These are phyloP conservation scores for Reutealis trisperma DNA, from an alignment of 345 rosid species.

Conservation along the genomic window DNA sequence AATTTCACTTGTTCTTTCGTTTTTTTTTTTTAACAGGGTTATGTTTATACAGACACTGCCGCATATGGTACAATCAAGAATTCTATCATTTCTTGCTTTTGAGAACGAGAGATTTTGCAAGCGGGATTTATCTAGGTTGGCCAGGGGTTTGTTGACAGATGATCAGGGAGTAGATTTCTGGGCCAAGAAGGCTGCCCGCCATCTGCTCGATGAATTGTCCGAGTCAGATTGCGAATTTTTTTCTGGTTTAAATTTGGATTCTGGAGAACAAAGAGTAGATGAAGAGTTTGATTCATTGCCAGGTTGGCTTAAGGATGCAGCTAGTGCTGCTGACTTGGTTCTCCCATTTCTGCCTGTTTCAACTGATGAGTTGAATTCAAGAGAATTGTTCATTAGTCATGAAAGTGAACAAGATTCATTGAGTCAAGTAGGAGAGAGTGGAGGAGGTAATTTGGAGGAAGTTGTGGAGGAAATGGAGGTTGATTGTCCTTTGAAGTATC, in stretches of 20 bases:
- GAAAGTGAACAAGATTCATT: slow-evolving; percentile 27
- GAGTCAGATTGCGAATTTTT: slow-evolving; percentile 39
- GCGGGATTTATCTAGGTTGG: slow-evolving; percentile 50
- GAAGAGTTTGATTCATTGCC: slow-evolving; percentile 57
- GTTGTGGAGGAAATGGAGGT: slow-evolving; percentile 34
- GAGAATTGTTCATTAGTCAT: slow-evolving; percentile 28
- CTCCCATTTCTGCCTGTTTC: slow-evolving; percentile 75
- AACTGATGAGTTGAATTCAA: slow-evolving; percentile 31
- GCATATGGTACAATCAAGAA: slow-evolving; percentile 56
- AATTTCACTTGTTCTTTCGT: slow-evolving; percentile 7
- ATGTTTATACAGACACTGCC: slow-evolving; percentile 77
- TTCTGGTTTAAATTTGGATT: slow-evolving; percentile 46
- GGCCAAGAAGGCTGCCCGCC: slow-evolving; percentile 62
- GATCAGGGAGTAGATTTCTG: slow-evolving; percentile 49
- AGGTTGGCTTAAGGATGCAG: slow-evolving; percentile 49
- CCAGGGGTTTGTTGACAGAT: slow-evolving; percentile 45
- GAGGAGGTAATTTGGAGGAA: slow-evolving; percentile 29
- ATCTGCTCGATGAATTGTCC: slow-evolving; percentile 65
- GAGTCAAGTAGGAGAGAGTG: slow-evolving; percentile 39
- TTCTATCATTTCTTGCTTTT: slow-evolving; percentile 56
- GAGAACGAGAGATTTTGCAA: slow-evolving; percentile 53
- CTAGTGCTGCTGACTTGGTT: slow-evolving; percentile 23
- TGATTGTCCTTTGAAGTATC: slow-evolving; percentile 26
- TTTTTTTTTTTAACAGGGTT: slow-evolving; percentile 42
- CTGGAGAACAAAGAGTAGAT: slow-evolving; percentile 30